Percentiles rank a stretch among this genome's conserved stretches.
Evolutionary conservation across 352 stramenopile species (phyloP).

Genomic region (Pelagophyceae sp.): DNA sequence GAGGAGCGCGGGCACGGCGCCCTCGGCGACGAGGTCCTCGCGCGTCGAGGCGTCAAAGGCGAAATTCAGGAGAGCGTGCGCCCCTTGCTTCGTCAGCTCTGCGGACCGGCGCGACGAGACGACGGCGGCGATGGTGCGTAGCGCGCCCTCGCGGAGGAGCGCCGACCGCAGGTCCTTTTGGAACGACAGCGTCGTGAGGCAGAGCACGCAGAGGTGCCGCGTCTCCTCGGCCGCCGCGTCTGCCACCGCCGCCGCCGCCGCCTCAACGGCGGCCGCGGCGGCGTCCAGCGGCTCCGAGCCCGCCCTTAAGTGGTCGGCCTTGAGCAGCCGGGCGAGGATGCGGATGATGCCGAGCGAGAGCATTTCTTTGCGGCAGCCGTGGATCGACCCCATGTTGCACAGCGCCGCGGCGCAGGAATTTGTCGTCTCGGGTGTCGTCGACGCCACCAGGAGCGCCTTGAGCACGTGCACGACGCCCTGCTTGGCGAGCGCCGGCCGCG

Average conservation of each 20-base stretch:
- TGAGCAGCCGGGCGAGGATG: slow-evolving; percentile 20
- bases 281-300: not conserved
- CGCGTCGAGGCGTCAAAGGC: slow-evolving; percentile 22
- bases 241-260: not conserved
- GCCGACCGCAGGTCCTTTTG: slow-evolving; percentile 21
- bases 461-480: slow-evolving; percentile 26
- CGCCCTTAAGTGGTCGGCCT: not conserved
- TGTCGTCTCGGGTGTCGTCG: slow-evolving; percentile 10
- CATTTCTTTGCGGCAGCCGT: slow-evolving; percentile 28
- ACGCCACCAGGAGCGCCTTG: slow-evolving; percentile 20
- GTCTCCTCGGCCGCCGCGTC: slow-evolving; percentile 20
- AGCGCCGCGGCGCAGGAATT: slow-evolving; percentile 22
- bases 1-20: slow-evolving; percentile 19
- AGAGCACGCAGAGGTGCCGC: slow-evolving; percentile 25
- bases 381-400: slow-evolving; percentile 26
- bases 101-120: not conserved
- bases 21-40: slow-evolving; percentile 18
- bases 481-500: slow-evolving; percentile 22
- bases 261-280: too few species aligned
- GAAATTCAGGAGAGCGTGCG: slow-evolving; percentile 22
- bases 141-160: slow-evolving; percentile 16
- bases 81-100: not conserved
- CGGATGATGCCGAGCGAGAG: slow-evolving; percentile 21
- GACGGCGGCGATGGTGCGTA: slow-evolving; percentile 6
- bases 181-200: slow-evolving; percentile 19